These are phyloP conservation scores for Aphanomyces astaci DNA, from an alignment of 352 stramenopile genomes.

Conservation along the genomic window DNA sequence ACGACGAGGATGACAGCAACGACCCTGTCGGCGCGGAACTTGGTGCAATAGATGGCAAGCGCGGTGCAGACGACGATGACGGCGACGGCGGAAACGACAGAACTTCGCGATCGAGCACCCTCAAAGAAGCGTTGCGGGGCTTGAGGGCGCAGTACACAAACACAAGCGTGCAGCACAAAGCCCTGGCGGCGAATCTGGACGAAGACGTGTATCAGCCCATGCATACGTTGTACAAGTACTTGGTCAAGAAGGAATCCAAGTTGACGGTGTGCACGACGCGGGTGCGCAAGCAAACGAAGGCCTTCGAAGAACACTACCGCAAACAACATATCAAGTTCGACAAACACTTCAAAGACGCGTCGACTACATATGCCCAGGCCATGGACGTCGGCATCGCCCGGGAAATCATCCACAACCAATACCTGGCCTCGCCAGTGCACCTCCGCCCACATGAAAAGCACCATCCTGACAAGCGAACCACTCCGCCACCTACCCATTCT, in stretches of 20 bases:
- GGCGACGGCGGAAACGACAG: not conserved
- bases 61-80: not conserved
- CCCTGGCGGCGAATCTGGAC: slow-evolving; percentile 59
- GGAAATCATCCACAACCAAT: slow-evolving; percentile 59
- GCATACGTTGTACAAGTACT: slow-evolving; percentile 44
- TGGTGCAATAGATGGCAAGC: too few species aligned
- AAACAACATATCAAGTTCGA: slow-evolving; percentile 63
- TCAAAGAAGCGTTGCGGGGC: slow-evolving; percentile 36
- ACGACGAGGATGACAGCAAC: slow-evolving; percentile 32
- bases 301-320: slow-evolving; percentile 61
- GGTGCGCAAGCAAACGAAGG: slow-evolving; percentile 73
- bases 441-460: slow-evolving; percentile 25
- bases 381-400: slow-evolving; percentile 74
- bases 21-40: too few species aligned
- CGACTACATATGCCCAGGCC: slow-evolving; percentile 44
- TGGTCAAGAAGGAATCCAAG: slow-evolving; percentile 47
- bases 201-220: slow-evolving; percentile 72
- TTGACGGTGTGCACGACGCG: slow-evolving; percentile 45
- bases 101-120: not conserved
- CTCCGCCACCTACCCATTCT: not conserved
- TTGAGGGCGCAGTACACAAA: slow-evolving; percentile 72
- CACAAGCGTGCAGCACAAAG: slow-evolving; percentile 69
- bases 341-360: slow-evolving; percentile 61
- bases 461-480: slow-evolving; percentile 29
- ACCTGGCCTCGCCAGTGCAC: slow-evolving; percentile 27